Conservation (phyloP, 768 basidiomycete genomes). For the Psilocybe subaeruginosa region DNA sequence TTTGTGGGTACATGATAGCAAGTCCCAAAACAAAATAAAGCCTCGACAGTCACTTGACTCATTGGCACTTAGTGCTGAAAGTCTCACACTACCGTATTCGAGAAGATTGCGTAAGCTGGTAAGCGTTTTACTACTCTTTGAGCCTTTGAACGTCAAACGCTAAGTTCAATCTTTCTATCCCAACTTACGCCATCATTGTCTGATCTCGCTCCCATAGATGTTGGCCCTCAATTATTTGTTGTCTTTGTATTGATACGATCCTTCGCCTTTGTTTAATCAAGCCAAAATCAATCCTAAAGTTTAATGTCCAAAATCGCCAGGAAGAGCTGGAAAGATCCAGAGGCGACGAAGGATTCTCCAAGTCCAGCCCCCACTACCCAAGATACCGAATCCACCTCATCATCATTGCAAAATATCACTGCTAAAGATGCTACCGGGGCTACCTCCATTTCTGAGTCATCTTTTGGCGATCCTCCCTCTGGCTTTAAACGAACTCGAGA, state of each 20-base stretch:
- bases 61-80: background rate
- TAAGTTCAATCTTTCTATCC: too few relatives aligned
- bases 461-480: background rate
- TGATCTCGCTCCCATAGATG: background rate
- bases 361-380: constrained; percentile 13
- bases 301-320: constrained; percentile 56
- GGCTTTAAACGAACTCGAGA: constrained; percentile 23
- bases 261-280: background rate
- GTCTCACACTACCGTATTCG: background rate
- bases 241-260: background rate
- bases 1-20: background rate
- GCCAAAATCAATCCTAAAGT: background rate
- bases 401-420: background rate
- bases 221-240: background rate
- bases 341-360: constrained; percentile 19
- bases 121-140: background rate
- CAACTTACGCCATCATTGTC: too few relatives aligned
- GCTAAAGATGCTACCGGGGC: background rate
- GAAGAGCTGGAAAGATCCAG: constrained; percentile 47
- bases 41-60: background rate
- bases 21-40: background rate
- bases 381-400: background rate
- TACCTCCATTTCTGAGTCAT: background rate
- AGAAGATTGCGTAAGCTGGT: background rate
- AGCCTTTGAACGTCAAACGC: too few relatives aligned